Base-by-base conservation (phyloP, 2,329 filamentous ascomycete species). In the Ophiostoma ulmi region DNA sequence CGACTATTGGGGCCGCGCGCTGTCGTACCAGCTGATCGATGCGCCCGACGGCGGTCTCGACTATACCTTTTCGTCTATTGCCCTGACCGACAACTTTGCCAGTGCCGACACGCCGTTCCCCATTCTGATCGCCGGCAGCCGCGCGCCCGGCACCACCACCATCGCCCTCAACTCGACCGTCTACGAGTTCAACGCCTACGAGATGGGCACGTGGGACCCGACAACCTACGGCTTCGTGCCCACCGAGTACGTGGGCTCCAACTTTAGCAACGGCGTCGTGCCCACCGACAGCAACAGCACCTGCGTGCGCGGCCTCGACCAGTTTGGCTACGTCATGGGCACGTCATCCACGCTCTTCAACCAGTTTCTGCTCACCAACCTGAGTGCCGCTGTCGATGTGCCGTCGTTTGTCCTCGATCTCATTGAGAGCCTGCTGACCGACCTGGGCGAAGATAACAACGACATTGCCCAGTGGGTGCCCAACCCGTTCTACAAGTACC, bases 331-430 rank as follows among this genome's bases (percentile, higher is more conserved):
- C 77, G 83, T 97, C 36, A 93, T 97, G 87, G 93, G 93, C 68
- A 97, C 93, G 0, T 93, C 90, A 31, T 92, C 90, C 0, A 90
- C 91, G 0, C 84, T 97, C 1, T 97, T 97, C 84, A 97, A 97
- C 80, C 83, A 88, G 75, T 86, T 91, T 75, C 80, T 97, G 22
- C 82, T 93, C 3, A 80, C 87, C 13, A 82, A 94, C 70, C 85
- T 92, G 74, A 78, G 78, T 48, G 75, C 78, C 6, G 76, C 78
- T 11, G 78, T 79, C 31, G 79, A 80, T 36, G 77, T 85, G 1
- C 84, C 83, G 1, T 77, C 81, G 0, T 79, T 84, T 44, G 79
- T 92, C 52, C 82, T 84, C 68, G 75, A 81, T 5, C 83, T 85
- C 26, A 75, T 91, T 17, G 77, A 78, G 3, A 74, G 79, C 26